Conservation (phyloP, 331 rosid species). For the Rhamnella rubrinervis region DNA sequence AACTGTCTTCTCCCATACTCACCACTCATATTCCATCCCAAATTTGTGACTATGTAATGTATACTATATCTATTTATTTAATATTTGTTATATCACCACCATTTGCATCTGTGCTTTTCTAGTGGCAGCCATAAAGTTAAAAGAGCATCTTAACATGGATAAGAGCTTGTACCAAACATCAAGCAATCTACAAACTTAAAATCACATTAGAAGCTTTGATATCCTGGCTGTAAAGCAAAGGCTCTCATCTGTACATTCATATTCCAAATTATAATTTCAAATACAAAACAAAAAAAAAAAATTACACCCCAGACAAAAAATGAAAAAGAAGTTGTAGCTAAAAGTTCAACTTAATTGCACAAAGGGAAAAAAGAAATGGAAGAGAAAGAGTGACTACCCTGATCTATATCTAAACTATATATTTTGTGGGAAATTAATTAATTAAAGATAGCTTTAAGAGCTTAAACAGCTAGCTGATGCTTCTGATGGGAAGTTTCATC, state of each 20-base stretch:
- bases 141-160: constrained; percentile 24
- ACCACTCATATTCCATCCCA: constrained; percentile 16
- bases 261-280: constrained; percentile 17
- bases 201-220: constrained; percentile 5
- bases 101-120: background rate
- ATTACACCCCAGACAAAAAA: background rate
- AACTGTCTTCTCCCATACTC: constrained; percentile 15
- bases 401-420: background rate
- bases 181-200: background rate
- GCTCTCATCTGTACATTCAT: constrained; percentile 35
- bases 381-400: constrained; percentile 1
- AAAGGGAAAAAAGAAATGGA: background rate
- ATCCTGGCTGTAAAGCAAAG: constrained; percentile 49
- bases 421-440: background rate
- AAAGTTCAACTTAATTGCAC: too few species aligned
- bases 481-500: constrained; percentile 67
- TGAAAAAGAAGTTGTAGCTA: background rate
- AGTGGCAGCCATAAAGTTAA: constrained; percentile 11
- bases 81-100: background rate
- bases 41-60: constrained; percentile 3
- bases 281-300: background rate
- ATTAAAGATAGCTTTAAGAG: background rate
- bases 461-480: constrained; percentile 62
- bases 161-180: constrained; percentile 17
- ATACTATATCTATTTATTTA: background rate